Base-by-base conservation (phyloP, 257 asterid species). In the Anisodus acutangulus region DNA sequence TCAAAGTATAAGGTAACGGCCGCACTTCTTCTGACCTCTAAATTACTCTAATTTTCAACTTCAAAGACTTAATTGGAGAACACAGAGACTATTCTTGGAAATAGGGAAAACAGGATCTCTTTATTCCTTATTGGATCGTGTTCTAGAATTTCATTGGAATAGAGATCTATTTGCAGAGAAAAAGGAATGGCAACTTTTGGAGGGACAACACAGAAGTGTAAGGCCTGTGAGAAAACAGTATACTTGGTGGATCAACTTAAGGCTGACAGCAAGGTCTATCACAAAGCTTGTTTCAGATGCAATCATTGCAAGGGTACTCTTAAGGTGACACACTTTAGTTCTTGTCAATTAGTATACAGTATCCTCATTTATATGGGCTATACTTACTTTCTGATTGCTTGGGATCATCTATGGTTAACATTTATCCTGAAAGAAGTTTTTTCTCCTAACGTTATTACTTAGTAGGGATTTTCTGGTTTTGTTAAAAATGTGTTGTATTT, bases 261-360 rank as follows among this genome's bases (percentile, higher is more conserved):
- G 80, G 83, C 88, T 51, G 89, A 87, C 70, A 83, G 84, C 51
- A 87, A 60, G 16, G 86, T 87, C 9, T 87, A 87, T 78, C 89
- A 87, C 69, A 87, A 70, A 81, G 47, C 87, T 84, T 87, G 89
- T 81, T 87, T 87, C 81, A 87, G 89, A 87, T 87, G 89, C 37
- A 79, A 87, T 76, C 89, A 87, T 55, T 87, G 89, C 86, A 87
- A 78, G 79, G 89, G 89, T 64, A 87, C 89, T 83, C 89, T 87
- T 6, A 87, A 87, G 88, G 89, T 87, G 9, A 76, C 58, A 69
- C 6, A 16, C 12, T 78, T 31, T 71, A 4, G n/a, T 71, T 71
- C 55, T 49, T 0, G 0, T n/a, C 67, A 2, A 60, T 60, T 1
- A 31, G 35, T 31, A 31, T 60, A n/a, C n/a, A 19, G 35, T 62